Conservation (phyloP, 345 rosid species). For the Camelina sativa region DNA sequence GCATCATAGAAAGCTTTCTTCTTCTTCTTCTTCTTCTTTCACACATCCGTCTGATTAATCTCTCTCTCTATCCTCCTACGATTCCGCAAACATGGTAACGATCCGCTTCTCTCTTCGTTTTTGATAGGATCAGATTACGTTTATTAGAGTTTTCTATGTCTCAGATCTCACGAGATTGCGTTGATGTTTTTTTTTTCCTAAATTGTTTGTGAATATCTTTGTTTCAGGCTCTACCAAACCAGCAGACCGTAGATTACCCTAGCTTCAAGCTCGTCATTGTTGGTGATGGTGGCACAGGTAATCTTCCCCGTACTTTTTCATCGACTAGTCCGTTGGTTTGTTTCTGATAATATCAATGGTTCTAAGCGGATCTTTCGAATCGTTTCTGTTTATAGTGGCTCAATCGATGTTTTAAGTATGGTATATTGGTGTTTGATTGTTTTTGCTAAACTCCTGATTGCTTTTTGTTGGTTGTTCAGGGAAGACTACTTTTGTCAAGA, state of each 20-base stretch:
- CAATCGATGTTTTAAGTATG: neutral
- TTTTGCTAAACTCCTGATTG: neutral
- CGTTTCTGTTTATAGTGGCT: neutral
- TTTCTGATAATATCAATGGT: neutral
- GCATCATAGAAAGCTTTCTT: neutral
- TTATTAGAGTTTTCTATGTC: neutral
- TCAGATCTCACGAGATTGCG: constrained; percentile 19
- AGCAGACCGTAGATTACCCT: constrained; percentile 69
- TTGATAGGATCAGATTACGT: neutral
- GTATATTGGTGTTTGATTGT: neutral
- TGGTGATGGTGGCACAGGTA: constrained; percentile 96
- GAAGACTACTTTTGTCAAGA: constrained; percentile 87
- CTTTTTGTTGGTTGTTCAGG: constrained; percentile 49
- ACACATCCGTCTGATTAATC: neutral
- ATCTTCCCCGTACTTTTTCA: neutral
- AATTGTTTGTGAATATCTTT: neutral
- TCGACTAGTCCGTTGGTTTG: too few species aligned
- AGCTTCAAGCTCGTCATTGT: constrained; percentile 95
- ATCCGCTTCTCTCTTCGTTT: neutral
- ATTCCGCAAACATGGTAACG: constrained; percentile 29
- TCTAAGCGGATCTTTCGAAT: neutral
- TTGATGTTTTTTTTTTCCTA: neutral
- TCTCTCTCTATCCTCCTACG: neutral
- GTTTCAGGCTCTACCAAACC: constrained; percentile 75
- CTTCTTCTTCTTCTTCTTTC: too few species aligned